Evolutionary conservation across 2,329 filamentous ascomycete genomes (phyloP).

Genomic region (Cladosporium sp.): DNA sequence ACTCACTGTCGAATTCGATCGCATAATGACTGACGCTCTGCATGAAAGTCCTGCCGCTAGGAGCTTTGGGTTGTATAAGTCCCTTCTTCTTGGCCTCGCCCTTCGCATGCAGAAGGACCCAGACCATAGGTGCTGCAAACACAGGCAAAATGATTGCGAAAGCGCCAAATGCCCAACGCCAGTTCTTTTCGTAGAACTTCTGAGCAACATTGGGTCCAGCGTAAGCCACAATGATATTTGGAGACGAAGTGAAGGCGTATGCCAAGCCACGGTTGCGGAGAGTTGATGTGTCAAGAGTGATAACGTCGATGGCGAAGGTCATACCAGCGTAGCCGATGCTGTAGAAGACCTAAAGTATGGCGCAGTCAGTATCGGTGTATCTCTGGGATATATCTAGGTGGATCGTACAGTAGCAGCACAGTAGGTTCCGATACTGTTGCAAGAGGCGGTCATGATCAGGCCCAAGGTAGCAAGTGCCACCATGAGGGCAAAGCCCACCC

Average conservation of each 20-base stretch:
- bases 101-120: conserved; percentile 59
- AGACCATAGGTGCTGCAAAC: conserved; percentile 60
- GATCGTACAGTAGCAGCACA: conserved; percentile 50
- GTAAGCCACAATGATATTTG: conserved; percentile 65
- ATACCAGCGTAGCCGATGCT: conserved; percentile 52
- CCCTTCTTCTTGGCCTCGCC: conserved; percentile 59
- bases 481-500: conserved; percentile 62
- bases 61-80: conserved; percentile 44
- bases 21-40: conserved; percentile 56
- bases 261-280: conserved; percentile 65
- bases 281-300: conserved; percentile 58
- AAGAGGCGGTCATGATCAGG: conserved; percentile 67
- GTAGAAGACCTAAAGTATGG: conserved; percentile 59
- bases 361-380: background rate
- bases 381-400: background rate
- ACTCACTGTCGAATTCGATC: conserved; percentile 58
- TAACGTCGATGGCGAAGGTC: conserved; percentile 14
- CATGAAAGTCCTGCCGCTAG: conserved; percentile 47
- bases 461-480: conserved; percentile 53
- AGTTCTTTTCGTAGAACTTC: conserved; percentile 50
- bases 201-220: conserved; percentile 46
- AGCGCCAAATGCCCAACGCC: conserved; percentile 65
- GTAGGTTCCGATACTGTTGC: conserved; percentile 60
- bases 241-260: conserved; percentile 62
- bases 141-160: conserved; percentile 66